These are phyloP conservation scores for Quambalaria eucalypti DNA, from an alignment of 1,284 basidiomycete species.

Conservation along the genomic window DNA sequence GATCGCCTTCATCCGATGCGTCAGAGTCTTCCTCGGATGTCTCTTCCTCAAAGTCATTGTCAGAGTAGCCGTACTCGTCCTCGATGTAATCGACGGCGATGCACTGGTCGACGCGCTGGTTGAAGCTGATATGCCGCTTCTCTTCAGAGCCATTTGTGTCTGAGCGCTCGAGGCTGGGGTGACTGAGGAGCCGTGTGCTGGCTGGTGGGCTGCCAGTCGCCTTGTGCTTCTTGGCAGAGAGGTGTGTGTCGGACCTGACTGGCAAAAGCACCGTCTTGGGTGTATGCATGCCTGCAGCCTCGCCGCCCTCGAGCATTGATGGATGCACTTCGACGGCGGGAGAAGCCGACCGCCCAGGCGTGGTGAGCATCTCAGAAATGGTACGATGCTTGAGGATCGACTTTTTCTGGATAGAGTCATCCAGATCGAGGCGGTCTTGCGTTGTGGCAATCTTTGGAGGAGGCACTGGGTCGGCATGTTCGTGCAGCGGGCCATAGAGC, in stretches of 20 bases:
- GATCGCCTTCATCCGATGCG: slow-evolving; percentile 42
- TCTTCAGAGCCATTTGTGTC: slow-evolving; percentile 5
- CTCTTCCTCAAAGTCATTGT: slow-evolving; percentile 52
- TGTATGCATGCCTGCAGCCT: neutral
- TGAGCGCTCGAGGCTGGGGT: slow-evolving; percentile 3
- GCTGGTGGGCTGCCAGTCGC: slow-evolving; percentile 14
- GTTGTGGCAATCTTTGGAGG: slow-evolving; percentile 52
- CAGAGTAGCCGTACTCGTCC: slow-evolving; percentile 33
- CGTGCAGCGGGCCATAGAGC: slow-evolving; percentile 91
- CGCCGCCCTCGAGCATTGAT: slow-evolving; percentile 6
- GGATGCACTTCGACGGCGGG: slow-evolving; percentile 50
- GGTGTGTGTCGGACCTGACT: slow-evolving; percentile 31
- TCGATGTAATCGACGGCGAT: slow-evolving; percentile 65
- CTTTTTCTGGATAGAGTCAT: slow-evolving; percentile 52
- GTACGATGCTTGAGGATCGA: slow-evolving; percentile 94
- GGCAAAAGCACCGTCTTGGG: slow-evolving; percentile 14
- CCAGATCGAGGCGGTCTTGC: slow-evolving; percentile 54
- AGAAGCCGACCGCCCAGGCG: slow-evolving; percentile 49
- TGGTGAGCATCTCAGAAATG: slow-evolving; percentile 72
- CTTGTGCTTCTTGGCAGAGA: slow-evolving; percentile 15
- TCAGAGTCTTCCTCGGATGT: slow-evolving; percentile 5
- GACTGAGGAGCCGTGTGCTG: slow-evolving; percentile 5
- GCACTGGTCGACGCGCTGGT: slow-evolving; percentile 94
- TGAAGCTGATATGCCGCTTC: slow-evolving; percentile 86
- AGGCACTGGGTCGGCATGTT: slow-evolving; percentile 55